phyloP scores from a whole-genome alignment of 2,329 filamentous ascomycete genomes.

The Exutisphaerella laricina region DNA sequence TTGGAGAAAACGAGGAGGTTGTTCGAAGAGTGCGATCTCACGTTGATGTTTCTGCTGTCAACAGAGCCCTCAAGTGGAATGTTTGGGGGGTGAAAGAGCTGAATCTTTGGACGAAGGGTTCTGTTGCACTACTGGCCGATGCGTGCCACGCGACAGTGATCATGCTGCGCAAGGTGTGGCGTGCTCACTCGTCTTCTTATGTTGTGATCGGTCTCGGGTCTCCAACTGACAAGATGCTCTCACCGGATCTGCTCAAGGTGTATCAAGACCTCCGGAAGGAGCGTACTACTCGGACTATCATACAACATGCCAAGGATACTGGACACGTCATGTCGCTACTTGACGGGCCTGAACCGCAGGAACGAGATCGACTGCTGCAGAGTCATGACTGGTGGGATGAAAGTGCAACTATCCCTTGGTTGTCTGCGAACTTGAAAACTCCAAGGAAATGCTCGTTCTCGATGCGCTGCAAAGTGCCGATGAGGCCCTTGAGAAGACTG shows the following conservation, averaged over 20 bases:
- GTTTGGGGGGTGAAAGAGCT: conserved; percentile 32
- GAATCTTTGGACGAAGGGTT: conserved; percentile 9
- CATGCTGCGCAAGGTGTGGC: conserved; percentile 61
- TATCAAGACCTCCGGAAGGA: conserved; percentile 43
- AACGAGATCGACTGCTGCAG: conserved; percentile 41
- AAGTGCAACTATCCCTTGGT: conserved; percentile 2
- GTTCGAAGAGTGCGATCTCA: conserved; percentile 60
- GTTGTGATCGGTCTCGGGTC: conserved; percentile 47
- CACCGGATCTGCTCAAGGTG: conserved; percentile 35
- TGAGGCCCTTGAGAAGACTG: too few species aligned
- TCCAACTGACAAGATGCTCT: conserved; percentile 28
- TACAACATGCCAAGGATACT: conserved; percentile 28
- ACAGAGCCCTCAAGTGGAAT: conserved; percentile 61
- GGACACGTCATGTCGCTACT: conserved; percentile 34
- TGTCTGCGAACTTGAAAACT: conserved; percentile 1
- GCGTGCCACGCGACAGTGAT: conserved; percentile 60
- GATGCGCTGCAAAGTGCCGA: conserved; percentile 12
- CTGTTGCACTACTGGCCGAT: conserved; percentile 41
- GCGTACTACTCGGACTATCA: conserved; percentile 49
- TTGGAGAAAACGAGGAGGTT: conserved; percentile 54
- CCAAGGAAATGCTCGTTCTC: conserved; percentile 3
- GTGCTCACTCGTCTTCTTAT: conserved; percentile 50
- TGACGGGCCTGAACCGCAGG: conserved; percentile 50
- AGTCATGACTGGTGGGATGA: conserved; percentile 10
- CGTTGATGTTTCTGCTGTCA: conserved; percentile 45